Evolutionary conservation across 2,329 filamentous ascomycete genomes (phyloP), one percentile per base, ranked within the genome.

Genomic region (Fusarium hostae): DNA sequence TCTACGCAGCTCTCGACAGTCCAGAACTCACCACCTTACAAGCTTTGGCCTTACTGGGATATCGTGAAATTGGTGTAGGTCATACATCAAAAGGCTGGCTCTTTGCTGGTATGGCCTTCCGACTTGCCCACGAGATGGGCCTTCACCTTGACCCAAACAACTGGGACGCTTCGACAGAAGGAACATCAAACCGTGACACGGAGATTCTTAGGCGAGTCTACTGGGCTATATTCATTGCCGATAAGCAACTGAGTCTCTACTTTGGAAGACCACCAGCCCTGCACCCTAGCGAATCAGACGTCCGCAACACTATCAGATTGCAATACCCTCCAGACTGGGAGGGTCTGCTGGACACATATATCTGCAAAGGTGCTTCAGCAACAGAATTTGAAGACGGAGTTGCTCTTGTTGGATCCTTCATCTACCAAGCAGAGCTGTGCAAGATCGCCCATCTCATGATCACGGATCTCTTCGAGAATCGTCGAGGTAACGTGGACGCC

Each of bases 31-130:
- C 85, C 11, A 82, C 82, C 13, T 73, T 86, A 12, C 83, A 86
- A 63, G 82, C 84, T 2, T 74, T 87, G 18, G 78, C 84, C 9
- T 68, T 86, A 1, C 63, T 87, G 4, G 83, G 84, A 13, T 84
- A 86, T 59, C 79, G 82, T 20, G 84, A 85, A 64, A 85, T 86
- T 44, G 85, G 84, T 6, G 81, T 82, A 26, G 83, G 84, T 1
- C 81, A 82, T n/a, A 77, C 81, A 4, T 86, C 84, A 22, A 86
- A 85, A 58, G 85, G 85, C 16, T 87, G 85, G 85, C 76, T 86
- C 3, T 86, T 85, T 57, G 86, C 84, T 32, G 84, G 85, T 50
- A 86, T 87, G 84, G 84, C 84, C 12, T 87, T 86, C 68, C 81
- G 85, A 8, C 78, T 87, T 18, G 82, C 84, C 1, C 84, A 86